Percentiles rank a stretch among this genome's conserved stretches.
phyloP scores from a whole-genome alignment of 2,329 filamentous ascomycete genomes.

The Trichoderma brevicompactum region DNA sequence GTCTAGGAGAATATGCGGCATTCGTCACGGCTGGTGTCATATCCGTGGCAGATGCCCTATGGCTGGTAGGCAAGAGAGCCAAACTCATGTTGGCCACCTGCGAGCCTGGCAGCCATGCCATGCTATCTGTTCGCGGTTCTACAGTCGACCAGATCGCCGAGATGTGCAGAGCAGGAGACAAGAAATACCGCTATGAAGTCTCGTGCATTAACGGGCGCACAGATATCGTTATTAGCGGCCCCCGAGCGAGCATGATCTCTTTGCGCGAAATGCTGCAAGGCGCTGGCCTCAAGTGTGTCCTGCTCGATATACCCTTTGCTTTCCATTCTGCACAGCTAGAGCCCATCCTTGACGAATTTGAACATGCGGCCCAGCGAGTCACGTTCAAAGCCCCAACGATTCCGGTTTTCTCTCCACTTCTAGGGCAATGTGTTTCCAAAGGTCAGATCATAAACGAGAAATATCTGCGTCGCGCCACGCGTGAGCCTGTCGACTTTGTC shows the following conservation, averaged over 20 bases:
- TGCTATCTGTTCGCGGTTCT: constrained; percentile 53
- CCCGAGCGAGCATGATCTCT: neutral
- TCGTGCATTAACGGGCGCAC: constrained; percentile 62
- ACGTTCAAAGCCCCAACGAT: constrained; percentile 48
- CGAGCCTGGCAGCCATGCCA: constrained; percentile 67
- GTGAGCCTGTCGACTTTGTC: neutral
- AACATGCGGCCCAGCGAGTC: constrained; percentile 48
- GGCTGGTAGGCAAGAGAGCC: constrained; percentile 71
- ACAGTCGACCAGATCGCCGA: constrained; percentile 58
- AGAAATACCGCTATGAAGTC: constrained; percentile 67
- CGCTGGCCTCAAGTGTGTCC: constrained; percentile 39
- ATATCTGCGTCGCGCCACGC: neutral
- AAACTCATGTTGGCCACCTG: constrained; percentile 68
- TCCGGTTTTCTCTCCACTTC: constrained; percentile 70
- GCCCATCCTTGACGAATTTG: constrained; percentile 61
- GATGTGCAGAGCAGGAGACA: constrained; percentile 43
- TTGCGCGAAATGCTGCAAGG: neutral
- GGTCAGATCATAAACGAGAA: neutral
- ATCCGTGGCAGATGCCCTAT: constrained; percentile 73
- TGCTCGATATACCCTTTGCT: constrained; percentile 56
- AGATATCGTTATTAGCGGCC: constrained; percentile 42
- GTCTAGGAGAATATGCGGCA: constrained; percentile 47
- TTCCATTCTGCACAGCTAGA: constrained; percentile 60
- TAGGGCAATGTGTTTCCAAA: constrained; percentile 36
- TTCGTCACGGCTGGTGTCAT: constrained; percentile 71